Base-by-base conservation (phyloP, 805 yeast species). In the Yarrowia sp. region DNA sequence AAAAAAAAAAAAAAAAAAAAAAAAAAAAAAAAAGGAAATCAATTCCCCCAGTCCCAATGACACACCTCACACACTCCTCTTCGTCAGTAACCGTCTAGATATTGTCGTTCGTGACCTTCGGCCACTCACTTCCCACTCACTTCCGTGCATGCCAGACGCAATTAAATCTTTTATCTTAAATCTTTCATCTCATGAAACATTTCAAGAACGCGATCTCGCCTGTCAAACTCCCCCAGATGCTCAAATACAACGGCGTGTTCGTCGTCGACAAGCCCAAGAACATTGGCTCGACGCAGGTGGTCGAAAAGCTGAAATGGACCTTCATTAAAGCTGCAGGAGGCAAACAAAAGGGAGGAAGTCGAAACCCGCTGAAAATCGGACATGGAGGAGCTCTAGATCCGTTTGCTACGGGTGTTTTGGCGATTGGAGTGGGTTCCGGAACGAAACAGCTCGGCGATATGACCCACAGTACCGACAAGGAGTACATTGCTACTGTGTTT, bases 341-440 rank as follows among this genome's bases (percentile, higher is more conserved):
- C 67, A 81, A 86, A 43, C 82, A 82, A 84, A 69, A 83, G 85
- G 81, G 84, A 2, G 81, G 79, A 65, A 81, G 85, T 43, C 82
- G 82, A 84, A 69, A 83, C 85, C 87, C 87, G 72, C 87, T 93
- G 40, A 95, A 95, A 74, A 89, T 94, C 82, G 99, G 99, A 0
- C 99, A 95, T 77, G 99, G 99, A 19, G 99, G 99, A 10, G 95
- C 99, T 0, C 80, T 95, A 44, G 99, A 95, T 74, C 98, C 98
- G 0, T 78, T 91, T 50, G 99, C 99, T 0, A 87, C 92, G n/a
- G 99, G 99, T 12, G 93, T 94, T 0, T 77, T 80, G 40, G 94
- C 96, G 1, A 82, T 95, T 67, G 99, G 99, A 6, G 85, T 95
- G n/a, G 97, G 97, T 7, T 70, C 82, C 0, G 99, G 99, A 2